Evolutionary conservation across 805 yeast genomes (phyloP).

Genomic region (Teunomyces gatunensis): DNA sequence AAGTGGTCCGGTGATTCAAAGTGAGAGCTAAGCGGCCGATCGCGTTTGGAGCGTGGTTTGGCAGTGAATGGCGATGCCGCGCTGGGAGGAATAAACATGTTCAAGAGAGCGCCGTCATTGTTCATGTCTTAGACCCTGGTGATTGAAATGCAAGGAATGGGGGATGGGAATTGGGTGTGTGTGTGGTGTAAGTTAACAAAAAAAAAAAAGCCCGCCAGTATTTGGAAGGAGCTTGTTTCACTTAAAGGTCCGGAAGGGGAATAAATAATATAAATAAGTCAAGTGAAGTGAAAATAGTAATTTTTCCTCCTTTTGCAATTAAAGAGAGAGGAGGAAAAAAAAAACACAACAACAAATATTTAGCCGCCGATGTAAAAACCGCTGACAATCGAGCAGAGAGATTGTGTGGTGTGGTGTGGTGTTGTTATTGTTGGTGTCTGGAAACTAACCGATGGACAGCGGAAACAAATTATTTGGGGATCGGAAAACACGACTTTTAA

Average conservation of each 20-base stretch:
- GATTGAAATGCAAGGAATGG: slow-evolving; percentile 1
- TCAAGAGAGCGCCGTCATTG: slow-evolving; percentile 4
- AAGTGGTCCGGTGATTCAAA: slow-evolving; percentile 37
- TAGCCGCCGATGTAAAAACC: too few species aligned
- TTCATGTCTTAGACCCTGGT: slow-evolving; percentile 4
- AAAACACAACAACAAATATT: too few species aligned
- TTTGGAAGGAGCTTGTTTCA: background rate
- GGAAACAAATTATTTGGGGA: too few species aligned
- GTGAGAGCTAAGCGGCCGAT: slow-evolving; percentile 34
- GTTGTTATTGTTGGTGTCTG: too few species aligned
- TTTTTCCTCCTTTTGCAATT: too few species aligned
- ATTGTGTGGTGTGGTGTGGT: too few species aligned
- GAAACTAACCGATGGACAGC: too few species aligned
- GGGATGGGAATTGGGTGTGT: background rate
- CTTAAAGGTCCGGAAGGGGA: background rate
- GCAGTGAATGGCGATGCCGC: background rate
- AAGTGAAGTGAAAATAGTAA: too few species aligned
- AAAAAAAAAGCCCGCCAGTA: background rate
- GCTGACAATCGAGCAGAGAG: too few species aligned
- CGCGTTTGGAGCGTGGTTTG: slow-evolving; percentile 13
- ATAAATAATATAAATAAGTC: background rate
- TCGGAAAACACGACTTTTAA: background rate
- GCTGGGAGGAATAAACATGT: slow-evolving; percentile 1
- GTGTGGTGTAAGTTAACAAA: background rate
- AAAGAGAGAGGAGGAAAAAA: too few species aligned